phyloP scores from a whole-genome alignment of 768 basidiomycete species.

The Suillus occidentalis region DNA sequence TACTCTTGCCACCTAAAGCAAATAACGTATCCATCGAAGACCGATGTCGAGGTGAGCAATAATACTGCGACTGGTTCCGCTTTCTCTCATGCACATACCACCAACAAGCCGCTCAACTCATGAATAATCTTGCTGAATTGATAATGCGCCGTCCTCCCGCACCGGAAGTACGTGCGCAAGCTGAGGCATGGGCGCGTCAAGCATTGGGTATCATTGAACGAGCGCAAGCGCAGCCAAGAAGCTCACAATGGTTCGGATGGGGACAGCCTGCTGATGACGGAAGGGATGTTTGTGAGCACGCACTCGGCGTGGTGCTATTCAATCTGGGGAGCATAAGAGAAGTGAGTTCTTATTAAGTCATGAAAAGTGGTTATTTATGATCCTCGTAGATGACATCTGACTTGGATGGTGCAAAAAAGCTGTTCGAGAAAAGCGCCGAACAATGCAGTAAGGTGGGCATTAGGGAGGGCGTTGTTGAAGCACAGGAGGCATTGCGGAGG shows the following conservation, averaged over 20 bases:
- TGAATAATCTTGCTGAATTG: conserved; percentile 49
- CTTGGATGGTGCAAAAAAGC: conserved; percentile 23
- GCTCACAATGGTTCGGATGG: conserved; percentile 11
- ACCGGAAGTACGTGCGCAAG: conserved; percentile 39
- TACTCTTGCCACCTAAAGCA: conserved; percentile 49
- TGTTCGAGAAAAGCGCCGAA: conserved; percentile 33
- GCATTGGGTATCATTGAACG: conserved; percentile 38
- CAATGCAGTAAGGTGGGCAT: conserved; percentile 33
- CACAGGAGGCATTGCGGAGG: conserved; percentile 34
- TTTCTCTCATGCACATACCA: background rate
- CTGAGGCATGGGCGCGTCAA: conserved; percentile 63
- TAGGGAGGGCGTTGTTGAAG: conserved; percentile 36
- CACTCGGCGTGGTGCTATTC: conserved; percentile 57
- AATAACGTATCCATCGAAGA: conserved; percentile 42
- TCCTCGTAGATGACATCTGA: conserved; percentile 35
- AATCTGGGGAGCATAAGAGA: conserved; percentile 60
- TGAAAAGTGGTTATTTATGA: background rate
- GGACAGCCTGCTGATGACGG: conserved; percentile 23
- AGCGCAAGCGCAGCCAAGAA: conserved; percentile 17
- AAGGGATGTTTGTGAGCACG: conserved; percentile 49
- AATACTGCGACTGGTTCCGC: background rate
- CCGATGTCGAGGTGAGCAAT: conserved; percentile 55
- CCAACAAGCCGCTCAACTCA: conserved; percentile 42
- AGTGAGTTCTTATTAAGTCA: conserved; percentile 15
- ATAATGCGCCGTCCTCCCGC: conserved; percentile 39